Base-by-base conservation (phyloP, 2,329 filamentous ascomycete species). In the Moelleriella libera region DNA sequence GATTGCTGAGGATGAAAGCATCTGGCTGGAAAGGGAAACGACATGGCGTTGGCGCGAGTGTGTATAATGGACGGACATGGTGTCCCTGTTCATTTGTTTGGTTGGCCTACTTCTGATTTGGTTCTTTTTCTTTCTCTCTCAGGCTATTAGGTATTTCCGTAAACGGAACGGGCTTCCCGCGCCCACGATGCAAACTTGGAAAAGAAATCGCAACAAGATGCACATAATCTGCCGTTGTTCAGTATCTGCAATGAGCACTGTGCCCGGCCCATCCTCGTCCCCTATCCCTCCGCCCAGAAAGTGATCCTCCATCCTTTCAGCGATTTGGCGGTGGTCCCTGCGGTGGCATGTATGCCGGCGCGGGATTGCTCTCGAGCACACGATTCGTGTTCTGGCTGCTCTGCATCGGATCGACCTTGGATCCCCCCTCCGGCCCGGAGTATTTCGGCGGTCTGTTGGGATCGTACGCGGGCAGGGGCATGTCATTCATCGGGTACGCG, bases 381-480 rank as follows among this genome's bases (percentile, higher is more conserved):
- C 52, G 49, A 45, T 50, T 51, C 43, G 52, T 54, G 12, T 54
- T 44, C 41, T 53, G 49, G 47, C 57, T 58, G 53, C 60, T 65
- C 61, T 78, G 75, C 29, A 62, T 63, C 12, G 74, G 73, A 50
- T 78, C 74, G 46, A 73, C 59, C 64, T 82, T 81, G 47, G 68
- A 67, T 21, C 62, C 67, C 48, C 69, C 72, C 2, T 64, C 63
- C 6, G 72, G 64, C 5, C 52, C 58, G 41, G 73, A 68, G 57
- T 82, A 81, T 56, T 71, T 62, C 6, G 76, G 76, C 48, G 76
- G 76, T 30, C 74, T 65, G 53, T 66, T 72, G 5, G 74, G 74
- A 52, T 81, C 76, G 58, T 81, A 81, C 47, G 78, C 70, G 14
- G 74, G 74, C 10, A 73, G 73, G 45, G 72, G 66, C 67, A 75